These are phyloP conservation scores for Calonectria multiphialidica DNA, from an alignment of 2,329 filamentous ascomycete genomes.

Conservation along the genomic window DNA sequence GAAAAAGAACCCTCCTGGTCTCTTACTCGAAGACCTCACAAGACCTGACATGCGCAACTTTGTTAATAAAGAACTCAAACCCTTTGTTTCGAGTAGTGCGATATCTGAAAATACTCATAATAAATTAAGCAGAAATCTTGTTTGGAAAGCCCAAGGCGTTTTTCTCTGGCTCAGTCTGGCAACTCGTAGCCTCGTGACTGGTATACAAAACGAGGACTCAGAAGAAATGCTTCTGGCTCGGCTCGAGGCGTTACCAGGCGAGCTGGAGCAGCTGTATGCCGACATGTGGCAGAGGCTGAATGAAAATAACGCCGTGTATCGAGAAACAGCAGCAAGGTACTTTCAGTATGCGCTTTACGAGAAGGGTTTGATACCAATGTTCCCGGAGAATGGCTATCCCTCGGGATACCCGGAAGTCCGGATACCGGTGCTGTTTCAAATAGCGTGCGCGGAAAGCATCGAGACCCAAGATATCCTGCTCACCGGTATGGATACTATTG, in stretches of 20 bases:
- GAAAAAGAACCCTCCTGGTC: neutral
- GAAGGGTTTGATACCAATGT: neutral
- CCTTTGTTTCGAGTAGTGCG: neutral
- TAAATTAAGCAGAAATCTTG: neutral
- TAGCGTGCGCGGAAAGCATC: neutral
- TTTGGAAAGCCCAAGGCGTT: slow-evolving; percentile 18
- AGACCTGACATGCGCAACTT: slow-evolving; percentile 18
- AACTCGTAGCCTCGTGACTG: neutral
- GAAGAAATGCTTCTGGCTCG: neutral
- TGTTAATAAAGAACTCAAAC: slow-evolving; percentile 11
- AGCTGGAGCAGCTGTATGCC: slow-evolving; percentile 15
- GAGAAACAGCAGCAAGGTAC: neutral
- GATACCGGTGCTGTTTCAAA: neutral
- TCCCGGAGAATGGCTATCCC: neutral
- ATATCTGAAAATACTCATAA: neutral
- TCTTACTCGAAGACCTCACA: slow-evolving; percentile 24
- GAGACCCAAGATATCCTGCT: neutral
- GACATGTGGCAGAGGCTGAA: slow-evolving; percentile 28
- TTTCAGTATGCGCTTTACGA: slow-evolving; percentile 1
- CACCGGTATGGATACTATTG: neutral
- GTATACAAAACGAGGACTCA: neutral
- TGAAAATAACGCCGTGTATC: slow-evolving; percentile 12
- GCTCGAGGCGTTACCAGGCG: neutral
- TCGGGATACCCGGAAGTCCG: neutral
- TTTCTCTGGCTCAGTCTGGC: slow-evolving; percentile 21